Evolutionary conservation across 1,284 basidiomycete species (phyloP).

Genomic region (Irpex lacteus): DNA sequence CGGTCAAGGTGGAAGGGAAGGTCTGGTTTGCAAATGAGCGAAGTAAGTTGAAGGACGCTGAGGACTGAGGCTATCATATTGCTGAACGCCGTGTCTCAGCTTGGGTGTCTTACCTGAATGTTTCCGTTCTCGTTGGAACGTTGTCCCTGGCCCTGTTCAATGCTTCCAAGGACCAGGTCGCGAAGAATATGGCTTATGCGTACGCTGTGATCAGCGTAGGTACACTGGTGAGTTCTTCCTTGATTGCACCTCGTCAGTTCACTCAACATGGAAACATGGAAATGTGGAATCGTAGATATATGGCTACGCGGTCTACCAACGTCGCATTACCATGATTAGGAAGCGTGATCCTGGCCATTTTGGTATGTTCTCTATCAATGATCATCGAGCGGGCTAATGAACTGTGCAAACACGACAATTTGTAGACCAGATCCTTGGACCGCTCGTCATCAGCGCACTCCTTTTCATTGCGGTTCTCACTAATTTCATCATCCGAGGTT

Average conservation of each 20-base stretch:
- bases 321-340: conserved; percentile 88
- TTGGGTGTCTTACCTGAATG: conserved; percentile 90
- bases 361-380: conserved; percentile 46
- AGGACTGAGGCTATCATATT: background rate
- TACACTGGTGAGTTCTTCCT: conserved; percentile 46
- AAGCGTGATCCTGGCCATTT: conserved; percentile 90
- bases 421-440: conserved; percentile 77
- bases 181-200: conserved; percentile 77
- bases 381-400: background rate
- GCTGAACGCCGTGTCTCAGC: conserved; percentile 41
- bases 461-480: conserved; percentile 84
- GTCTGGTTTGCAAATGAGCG: conserved; percentile 99
- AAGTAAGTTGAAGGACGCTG: conserved; percentile 46
- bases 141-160: conserved; percentile 90
- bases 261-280: background rate
- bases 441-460: conserved; percentile 73
- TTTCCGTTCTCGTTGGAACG: conserved; percentile 82
- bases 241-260: conserved; percentile 2
- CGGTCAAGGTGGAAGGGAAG: conserved; percentile 93
- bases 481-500: conserved; percentile 86
- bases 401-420: conserved; percentile 5
- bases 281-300: conserved; percentile 57
- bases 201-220: conserved; percentile 81
- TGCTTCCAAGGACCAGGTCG: conserved; percentile 72
- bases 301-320: conserved; percentile 86